phyloP scores from a whole-genome alignment of 2,329 filamentous ascomycete genomes.

The Xylariales sp. region DNA sequence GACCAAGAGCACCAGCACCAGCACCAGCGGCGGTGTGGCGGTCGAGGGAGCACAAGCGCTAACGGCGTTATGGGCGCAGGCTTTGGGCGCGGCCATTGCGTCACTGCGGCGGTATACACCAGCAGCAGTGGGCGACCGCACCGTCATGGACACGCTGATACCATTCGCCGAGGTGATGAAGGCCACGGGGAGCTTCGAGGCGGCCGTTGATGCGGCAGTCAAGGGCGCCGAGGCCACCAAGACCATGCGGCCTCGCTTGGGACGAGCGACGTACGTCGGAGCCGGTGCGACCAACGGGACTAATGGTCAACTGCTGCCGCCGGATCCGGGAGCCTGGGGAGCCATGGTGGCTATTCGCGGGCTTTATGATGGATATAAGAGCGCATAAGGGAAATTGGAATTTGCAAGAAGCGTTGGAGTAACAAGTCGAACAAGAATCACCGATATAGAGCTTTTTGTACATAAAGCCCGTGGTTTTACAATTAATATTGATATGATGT shows the following conservation, averaged over 20 bases:
- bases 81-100: constrained; percentile 36
- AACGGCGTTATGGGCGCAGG: constrained; percentile 37
- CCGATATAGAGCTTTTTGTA: too few relatives aligned
- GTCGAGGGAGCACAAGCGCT: constrained; percentile 23
- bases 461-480: too few relatives aligned
- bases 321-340: constrained; percentile 68
- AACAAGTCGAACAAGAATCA: too few relatives aligned
- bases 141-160: constrained; percentile 53
- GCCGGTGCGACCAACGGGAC: constrained; percentile 43
- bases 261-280: constrained; percentile 65
- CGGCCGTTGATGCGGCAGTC: constrained; percentile 54
- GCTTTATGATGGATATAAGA: constrained; percentile 23
- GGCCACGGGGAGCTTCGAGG: constrained; percentile 44
- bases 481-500: too few relatives aligned
- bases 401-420: too few relatives aligned
- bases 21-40: too few relatives aligned
- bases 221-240: constrained; percentile 59
- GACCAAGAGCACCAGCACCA: constrained; percentile 18
- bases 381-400: too few relatives aligned
- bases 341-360: constrained; percentile 51
- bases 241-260: constrained; percentile 60
- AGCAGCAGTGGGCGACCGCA: constrained; percentile 51
- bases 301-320: too few relatives aligned
- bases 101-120: constrained; percentile 49
- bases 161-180: constrained; percentile 45